Conservation (phyloP, 2,329 filamentous ascomycete species). For the Stenocarpella maydis region DNA sequence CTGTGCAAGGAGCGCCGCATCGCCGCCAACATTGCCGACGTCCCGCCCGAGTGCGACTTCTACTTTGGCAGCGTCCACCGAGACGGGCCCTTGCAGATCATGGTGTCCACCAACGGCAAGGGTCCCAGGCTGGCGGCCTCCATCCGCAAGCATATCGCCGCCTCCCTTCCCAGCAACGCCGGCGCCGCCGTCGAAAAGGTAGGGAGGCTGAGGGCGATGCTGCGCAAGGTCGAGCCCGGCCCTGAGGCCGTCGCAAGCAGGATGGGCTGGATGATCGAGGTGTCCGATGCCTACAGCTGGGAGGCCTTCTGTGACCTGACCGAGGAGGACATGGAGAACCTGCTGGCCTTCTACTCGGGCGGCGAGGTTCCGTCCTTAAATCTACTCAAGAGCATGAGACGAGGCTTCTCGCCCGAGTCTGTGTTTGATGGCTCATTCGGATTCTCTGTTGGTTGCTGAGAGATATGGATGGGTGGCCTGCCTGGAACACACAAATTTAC, state of each 20-base stretch:
- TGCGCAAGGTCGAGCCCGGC: constrained; percentile 79
- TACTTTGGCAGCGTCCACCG: constrained; percentile 97
- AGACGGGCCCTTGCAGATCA: constrained; percentile 94
- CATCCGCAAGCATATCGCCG: constrained; percentile 83
- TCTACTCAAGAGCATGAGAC: constrained; percentile 63
- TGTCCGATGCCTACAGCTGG: constrained; percentile 87
- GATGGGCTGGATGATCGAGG: constrained; percentile 94
- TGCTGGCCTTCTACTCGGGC: constrained; percentile 77
- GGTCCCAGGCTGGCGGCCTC: constrained; percentile 90
- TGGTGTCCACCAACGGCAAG: constrained; percentile 98
- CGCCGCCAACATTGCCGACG: constrained; percentile 94
- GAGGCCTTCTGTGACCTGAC: constrained; percentile 85
- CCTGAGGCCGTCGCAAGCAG: constrained; percentile 80
- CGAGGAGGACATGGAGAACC: constrained; percentile 82
- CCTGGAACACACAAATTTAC: neutral
- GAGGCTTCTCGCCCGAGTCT: constrained; percentile 54
- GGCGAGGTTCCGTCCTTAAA: constrained; percentile 65
- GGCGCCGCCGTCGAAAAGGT: constrained; percentile 88
- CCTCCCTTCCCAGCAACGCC: constrained; percentile 76
- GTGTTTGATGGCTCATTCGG: constrained; percentile 68
- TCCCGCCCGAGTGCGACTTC: constrained; percentile 96
- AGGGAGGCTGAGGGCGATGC: constrained; percentile 78
- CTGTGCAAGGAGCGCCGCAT: constrained; percentile 86
- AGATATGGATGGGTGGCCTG: constrained; percentile 20
- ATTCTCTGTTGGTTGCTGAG: constrained; percentile 58